These are phyloP conservation scores for Cyanidium caldarium DNA, from an alignment of 23 red algal genomes.

Conservation along the genomic window DNA sequence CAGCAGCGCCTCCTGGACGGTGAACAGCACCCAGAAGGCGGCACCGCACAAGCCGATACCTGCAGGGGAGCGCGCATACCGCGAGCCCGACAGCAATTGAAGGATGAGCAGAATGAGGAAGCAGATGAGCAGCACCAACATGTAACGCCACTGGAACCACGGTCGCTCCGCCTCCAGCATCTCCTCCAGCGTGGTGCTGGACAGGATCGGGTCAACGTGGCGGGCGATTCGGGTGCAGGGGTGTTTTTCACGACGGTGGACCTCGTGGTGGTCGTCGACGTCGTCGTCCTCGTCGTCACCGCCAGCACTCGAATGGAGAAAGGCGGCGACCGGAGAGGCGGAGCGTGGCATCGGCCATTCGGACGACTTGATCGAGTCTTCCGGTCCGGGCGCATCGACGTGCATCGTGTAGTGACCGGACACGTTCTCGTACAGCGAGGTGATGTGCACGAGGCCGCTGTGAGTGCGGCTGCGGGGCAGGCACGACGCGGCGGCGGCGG, in stretches of 20 bases:
- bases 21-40: background rate
- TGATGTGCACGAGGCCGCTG: background rate
- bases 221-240: background rate
- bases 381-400: background rate
- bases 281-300: too few species aligned
- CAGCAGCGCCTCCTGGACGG: background rate
- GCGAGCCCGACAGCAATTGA: background rate
- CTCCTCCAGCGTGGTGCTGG: background rate
- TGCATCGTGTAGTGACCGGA: background rate
- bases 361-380: too few species aligned
- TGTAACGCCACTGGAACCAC: background rate
- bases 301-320: too few species aligned
- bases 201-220: background rate
- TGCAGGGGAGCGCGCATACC: background rate
- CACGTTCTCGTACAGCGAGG: background rate
- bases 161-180: slow-evolving; percentile 1
- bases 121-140: background rate
- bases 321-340: too few species aligned
- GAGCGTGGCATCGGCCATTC: too few species aligned
- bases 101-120: background rate
- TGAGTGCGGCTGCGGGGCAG: too few species aligned
- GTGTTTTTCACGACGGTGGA: too few species aligned
- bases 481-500: too few species aligned
- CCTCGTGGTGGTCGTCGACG: too few species aligned
- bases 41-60: background rate